phyloP scores from a whole-genome alignment of 2,329 filamentous ascomycete species.

The Microcyclosporella mali region DNA sequence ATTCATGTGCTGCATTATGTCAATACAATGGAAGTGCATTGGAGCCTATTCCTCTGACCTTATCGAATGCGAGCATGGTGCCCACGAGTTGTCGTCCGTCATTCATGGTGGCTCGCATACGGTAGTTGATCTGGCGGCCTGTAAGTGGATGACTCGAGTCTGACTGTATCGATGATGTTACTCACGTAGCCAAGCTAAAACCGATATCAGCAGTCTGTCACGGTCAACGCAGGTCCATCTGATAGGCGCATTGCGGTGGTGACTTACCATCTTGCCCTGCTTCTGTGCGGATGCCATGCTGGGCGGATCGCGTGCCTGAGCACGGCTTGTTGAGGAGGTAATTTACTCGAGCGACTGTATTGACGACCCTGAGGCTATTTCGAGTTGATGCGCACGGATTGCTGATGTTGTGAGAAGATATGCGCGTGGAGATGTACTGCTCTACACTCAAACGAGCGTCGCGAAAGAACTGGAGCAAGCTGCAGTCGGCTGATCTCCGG shows the following conservation, averaged over 20 bases:
- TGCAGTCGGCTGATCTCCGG: too few species aligned
- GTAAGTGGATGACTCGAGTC: constrained; percentile 14
- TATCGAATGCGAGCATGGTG: constrained; percentile 98
- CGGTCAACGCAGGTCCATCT: constrained; percentile 37
- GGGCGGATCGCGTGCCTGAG: constrained; percentile 31
- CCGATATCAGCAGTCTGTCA: constrained; percentile 37
- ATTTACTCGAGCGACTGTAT: too few species aligned
- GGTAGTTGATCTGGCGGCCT: constrained; percentile 81
- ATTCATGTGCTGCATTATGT: constrained; percentile 79
- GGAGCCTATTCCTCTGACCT: constrained; percentile 51
- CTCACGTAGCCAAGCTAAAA: constrained; percentile 60
- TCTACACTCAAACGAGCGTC: constrained; percentile 2
- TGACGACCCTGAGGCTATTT: too few species aligned
- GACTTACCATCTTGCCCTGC: constrained; percentile 98
- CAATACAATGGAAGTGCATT: constrained; percentile 10
- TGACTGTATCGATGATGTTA: constrained; percentile 22
- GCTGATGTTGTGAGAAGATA: not conserved
- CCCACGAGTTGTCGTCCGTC: constrained; percentile 95
- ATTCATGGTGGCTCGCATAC: constrained; percentile 93
- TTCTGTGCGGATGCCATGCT: constrained; percentile 52
- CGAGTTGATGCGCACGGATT: not conserved
- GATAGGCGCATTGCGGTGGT: constrained; percentile 16
- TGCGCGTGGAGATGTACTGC: not conserved
- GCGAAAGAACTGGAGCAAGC: not conserved
- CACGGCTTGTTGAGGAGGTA: constrained; percentile 30